Percentiles rank a stretch among this genome's conserved stretches.
These are phyloP conservation scores for Venturia effusa DNA, from an alignment of 2,329 filamentous ascomycete genomes.

Conservation along the genomic window DNA sequence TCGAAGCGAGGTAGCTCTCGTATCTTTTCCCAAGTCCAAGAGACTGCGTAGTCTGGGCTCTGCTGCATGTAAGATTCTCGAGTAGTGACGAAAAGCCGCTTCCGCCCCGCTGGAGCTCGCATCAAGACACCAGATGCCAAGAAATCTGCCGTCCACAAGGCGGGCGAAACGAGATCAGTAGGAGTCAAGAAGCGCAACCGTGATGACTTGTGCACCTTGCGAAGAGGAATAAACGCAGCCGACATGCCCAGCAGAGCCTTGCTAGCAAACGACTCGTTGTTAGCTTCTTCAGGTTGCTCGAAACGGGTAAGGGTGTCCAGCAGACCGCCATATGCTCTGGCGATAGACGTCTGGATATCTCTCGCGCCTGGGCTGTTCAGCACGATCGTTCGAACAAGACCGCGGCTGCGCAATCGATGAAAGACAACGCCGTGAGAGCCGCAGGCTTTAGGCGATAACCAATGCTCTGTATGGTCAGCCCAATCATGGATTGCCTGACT, in stretches of 20 bases:
- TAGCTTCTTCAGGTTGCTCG: not conserved
- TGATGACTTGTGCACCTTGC: slow-evolving; percentile 65
- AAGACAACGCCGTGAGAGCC: slow-evolving; percentile 52
- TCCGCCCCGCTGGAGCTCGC: slow-evolving; percentile 49
- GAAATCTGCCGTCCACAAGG: slow-evolving; percentile 61
- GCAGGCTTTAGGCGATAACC: slow-evolving; percentile 60
- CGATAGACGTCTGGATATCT: slow-evolving; percentile 55
- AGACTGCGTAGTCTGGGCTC: slow-evolving; percentile 36
- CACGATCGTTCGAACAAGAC: slow-evolving; percentile 54
- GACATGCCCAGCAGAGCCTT: slow-evolving; percentile 45
- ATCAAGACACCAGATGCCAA: slow-evolving; percentile 61
- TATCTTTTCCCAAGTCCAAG: slow-evolving; percentile 63
- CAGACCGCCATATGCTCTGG: slow-evolving; percentile 49
- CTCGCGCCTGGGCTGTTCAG: slow-evolving; percentile 54
- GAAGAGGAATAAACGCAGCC: slow-evolving; percentile 62
- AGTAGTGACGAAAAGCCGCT: slow-evolving; percentile 65
- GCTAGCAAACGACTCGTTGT: slow-evolving; percentile 14
- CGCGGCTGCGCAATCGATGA: slow-evolving; percentile 62
- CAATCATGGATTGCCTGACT: slow-evolving; percentile 38
- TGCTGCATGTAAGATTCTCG: slow-evolving; percentile 65
- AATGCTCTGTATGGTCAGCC: slow-evolving; percentile 35
- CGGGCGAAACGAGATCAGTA: slow-evolving; percentile 62
- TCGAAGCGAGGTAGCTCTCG: slow-evolving; percentile 50
- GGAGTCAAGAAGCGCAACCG: slow-evolving; percentile 59
- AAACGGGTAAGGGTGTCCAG: slow-evolving; percentile 14